Evolutionary conservation across 352 stramenopile genomes (phyloP).

Genomic region (Phytopythium delawarense): DNA sequence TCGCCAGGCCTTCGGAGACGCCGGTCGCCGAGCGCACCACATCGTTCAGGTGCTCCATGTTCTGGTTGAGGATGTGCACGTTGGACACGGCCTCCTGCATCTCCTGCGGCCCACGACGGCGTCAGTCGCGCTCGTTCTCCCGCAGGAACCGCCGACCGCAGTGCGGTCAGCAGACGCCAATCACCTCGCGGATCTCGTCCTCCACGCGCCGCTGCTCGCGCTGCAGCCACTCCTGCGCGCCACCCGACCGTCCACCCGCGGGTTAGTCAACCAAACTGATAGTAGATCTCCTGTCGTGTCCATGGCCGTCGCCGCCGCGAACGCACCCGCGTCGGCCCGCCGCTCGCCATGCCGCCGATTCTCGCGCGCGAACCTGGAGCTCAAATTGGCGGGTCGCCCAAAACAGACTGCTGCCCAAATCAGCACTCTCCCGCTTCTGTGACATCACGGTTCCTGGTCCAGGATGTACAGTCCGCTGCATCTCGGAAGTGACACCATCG

Average conservation of each 20-base stretch:
- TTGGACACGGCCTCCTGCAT: conserved; percentile 82
- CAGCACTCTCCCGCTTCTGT: too few species aligned
- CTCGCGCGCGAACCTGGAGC: not conserved
- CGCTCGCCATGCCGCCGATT: not conserved
- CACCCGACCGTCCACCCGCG: not conserved
- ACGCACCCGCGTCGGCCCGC: conserved; percentile 1
- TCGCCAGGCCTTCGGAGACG: not conserved
- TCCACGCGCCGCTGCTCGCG: conserved; percentile 64
- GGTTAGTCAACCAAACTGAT: not conserved
- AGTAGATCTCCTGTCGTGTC: too few species aligned
- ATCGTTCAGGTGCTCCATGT: conserved; percentile 79
- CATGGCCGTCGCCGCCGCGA: not conserved
- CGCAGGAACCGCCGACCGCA: not conserved
- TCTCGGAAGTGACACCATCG: too few species aligned
- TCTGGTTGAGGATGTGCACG: conserved; percentile 77
- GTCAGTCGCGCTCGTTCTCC: not conserved
- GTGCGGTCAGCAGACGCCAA: not conserved
- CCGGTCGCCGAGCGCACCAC: conserved; percentile 35
- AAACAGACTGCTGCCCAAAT: too few species aligned
- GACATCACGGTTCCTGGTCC: too few species aligned
- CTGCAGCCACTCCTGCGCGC: conserved; percentile 55
- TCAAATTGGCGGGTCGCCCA: too few species aligned
- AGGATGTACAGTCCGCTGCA: too few species aligned
- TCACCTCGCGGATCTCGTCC: conserved; percentile 69
- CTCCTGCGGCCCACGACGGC: conserved; percentile 27